phyloP scores from a whole-genome alignment of 208 protist species.

The Blastocrithidia nonstop region DNA sequence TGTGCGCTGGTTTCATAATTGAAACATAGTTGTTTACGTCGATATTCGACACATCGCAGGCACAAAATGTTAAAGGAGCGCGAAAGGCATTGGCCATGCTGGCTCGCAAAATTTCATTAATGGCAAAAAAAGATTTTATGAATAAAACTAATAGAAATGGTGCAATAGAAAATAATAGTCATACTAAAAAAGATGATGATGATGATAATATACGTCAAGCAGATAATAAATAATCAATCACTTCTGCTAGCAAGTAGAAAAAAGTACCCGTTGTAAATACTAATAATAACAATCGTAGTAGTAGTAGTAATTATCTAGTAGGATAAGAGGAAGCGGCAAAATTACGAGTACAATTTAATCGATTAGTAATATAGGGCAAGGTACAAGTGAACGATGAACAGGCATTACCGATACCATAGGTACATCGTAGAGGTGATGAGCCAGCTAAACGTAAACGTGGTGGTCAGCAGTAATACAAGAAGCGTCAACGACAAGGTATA shows the following conservation, averaged over 20 bases:
- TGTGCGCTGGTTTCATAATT: slow-evolving; percentile 36
- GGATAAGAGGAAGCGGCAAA: background rate
- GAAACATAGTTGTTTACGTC: slow-evolving; percentile 44
- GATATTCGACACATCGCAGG: too few relatives aligned
- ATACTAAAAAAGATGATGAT: too few relatives aligned
- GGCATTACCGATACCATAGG: slow-evolving; percentile 59
- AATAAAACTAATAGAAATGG: too few relatives aligned
- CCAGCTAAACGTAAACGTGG: slow-evolving; percentile 33
- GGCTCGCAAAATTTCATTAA: slow-evolving; percentile 40
- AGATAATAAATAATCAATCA: too few relatives aligned
- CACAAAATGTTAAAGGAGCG: slow-evolving; percentile 33
- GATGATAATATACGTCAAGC: too few relatives aligned
- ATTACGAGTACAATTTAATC: slow-evolving; percentile 28
- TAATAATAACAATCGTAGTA: too few relatives aligned
- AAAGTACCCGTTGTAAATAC: too few relatives aligned
- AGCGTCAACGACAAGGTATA: slow-evolving; percentile 32
- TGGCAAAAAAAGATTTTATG: slow-evolving; percentile 44
- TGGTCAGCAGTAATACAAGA: slow-evolving; percentile 34
- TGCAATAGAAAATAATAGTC: too few relatives aligned
- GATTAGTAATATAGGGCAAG: slow-evolving; percentile 43
- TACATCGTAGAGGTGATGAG: slow-evolving; percentile 28
- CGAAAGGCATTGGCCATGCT: slow-evolving; percentile 44
- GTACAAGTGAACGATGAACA: slow-evolving; percentile 52
- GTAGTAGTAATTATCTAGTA: too few relatives aligned
- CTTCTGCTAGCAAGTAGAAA: too few relatives aligned